Conservation (phyloP, 2,329 filamentous ascomycete species). For the Fusarium tuaranense region DNA sequence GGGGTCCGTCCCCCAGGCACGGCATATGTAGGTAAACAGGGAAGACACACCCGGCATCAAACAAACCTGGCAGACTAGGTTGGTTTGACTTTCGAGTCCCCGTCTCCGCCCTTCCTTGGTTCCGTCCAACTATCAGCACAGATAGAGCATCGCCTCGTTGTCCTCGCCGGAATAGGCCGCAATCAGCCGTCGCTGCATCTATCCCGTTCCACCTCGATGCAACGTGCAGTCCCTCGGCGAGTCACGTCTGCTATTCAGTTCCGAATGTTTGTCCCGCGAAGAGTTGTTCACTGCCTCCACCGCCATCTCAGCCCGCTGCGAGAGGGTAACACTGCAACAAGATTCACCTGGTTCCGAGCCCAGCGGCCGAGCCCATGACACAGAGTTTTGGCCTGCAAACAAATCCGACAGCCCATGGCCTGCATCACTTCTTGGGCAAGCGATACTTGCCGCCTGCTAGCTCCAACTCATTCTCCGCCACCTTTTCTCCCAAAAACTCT, state of each 20-base stretch:
- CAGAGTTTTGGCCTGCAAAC: constrained; percentile 9
- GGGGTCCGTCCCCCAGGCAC: constrained; percentile 14
- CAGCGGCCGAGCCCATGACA: constrained; percentile 3
- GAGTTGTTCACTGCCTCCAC: constrained; percentile 17
- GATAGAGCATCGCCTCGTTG: neutral
- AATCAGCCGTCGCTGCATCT: constrained; percentile 7
- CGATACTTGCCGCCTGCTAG: constrained; percentile 78
- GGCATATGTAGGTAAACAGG: constrained; percentile 28
- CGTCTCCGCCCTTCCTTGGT: neutral
- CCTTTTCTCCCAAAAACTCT: constrained; percentile 83
- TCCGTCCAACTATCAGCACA: constrained; percentile 1
- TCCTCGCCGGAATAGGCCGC: neutral
- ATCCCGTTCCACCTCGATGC: constrained; percentile 6
- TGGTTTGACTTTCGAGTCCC: neutral
- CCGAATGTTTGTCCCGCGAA: constrained; percentile 17
- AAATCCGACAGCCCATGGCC: neutral
- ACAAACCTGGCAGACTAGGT: constrained; percentile 3
- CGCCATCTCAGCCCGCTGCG: constrained; percentile 7
- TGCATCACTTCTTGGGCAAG: constrained; percentile 66
- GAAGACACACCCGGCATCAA: constrained; percentile 4
- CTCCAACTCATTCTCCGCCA: constrained; percentile 77
- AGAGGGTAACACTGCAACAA: constrained; percentile 30
- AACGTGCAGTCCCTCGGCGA: constrained; percentile 11
- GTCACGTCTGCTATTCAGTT: constrained; percentile 9
- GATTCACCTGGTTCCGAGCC: constrained; percentile 19